Conservation (phyloP, 225 moss, liverwort and hornwort genomes). For the Rhytidiadelphus loreus region DNA sequence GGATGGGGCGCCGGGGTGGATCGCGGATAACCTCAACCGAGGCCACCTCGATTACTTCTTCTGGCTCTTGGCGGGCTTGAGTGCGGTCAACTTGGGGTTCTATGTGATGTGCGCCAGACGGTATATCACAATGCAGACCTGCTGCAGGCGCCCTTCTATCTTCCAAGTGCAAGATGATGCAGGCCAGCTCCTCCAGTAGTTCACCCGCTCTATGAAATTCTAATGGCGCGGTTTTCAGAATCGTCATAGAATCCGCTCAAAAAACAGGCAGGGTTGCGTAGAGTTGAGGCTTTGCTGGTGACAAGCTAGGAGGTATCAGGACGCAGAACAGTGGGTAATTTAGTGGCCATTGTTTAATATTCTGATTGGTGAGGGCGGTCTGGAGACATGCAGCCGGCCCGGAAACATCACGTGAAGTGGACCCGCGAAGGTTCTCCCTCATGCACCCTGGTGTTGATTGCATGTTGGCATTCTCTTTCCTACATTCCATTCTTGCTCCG, state of each 20-base stretch:
- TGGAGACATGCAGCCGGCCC: neutral
- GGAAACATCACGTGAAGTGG: neutral
- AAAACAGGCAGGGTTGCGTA: neutral
- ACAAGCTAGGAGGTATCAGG: neutral
- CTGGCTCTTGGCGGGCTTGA: constrained; percentile 59
- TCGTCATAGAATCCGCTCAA: neutral
- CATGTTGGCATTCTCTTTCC: neutral
- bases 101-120: constrained; percentile 38
- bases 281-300: neutral
- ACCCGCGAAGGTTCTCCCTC: neutral
- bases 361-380: neutral
- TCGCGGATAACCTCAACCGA: constrained; percentile 64
- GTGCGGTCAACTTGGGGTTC: constrained; percentile 37
- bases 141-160: neutral
- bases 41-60: constrained; percentile 83
- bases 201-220: neutral
- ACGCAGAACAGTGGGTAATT: neutral
- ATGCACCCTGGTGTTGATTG: neutral
- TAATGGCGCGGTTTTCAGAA: neutral
- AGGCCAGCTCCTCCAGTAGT: neutral
- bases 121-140: constrained; percentile 24
- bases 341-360: neutral
- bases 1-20: constrained; percentile 42
- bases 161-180: neutral
- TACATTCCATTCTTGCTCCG: neutral